Evolutionary conservation across 345 rosid species (phyloP).

Genomic region (Capsella bursapastoris): DNA sequence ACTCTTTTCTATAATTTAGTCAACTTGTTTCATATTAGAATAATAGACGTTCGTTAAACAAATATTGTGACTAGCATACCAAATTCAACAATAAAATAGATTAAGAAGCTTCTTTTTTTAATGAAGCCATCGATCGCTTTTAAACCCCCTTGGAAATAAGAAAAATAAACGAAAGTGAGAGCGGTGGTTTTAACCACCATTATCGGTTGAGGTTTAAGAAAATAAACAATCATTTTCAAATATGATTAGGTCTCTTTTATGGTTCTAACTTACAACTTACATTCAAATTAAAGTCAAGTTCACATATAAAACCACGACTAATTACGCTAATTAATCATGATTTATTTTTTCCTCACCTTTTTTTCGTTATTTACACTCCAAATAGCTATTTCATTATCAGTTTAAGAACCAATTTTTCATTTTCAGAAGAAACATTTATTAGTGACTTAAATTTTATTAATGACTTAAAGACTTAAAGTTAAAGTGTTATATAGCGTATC

Average conservation of each 20-base stretch:
- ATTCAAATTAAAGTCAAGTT: constrained; percentile 43
- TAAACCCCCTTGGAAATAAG: constrained; percentile 1
- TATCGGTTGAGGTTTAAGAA: constrained; percentile 33
- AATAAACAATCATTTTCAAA: constrained; percentile 38
- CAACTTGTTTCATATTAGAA: constrained; percentile 31
- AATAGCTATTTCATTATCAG: constrained; percentile 18
- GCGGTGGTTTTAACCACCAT: constrained; percentile 46
- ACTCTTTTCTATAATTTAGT: constrained; percentile 30
- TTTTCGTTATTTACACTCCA: constrained; percentile 40
- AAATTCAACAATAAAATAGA: constrained; percentile 32
- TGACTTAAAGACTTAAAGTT: no score
- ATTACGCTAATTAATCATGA: constrained; percentile 36
- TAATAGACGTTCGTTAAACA: constrained; percentile 41
- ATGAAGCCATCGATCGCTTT: constrained; percentile 17
- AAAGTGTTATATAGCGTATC: not conserved
- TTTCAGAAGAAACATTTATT: not conserved
- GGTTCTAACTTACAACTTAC: constrained; percentile 47
- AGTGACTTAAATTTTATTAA: not conserved
- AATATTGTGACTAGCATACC: constrained; percentile 34
- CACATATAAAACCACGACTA: constrained; percentile 35
- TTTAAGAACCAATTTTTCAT: not conserved
- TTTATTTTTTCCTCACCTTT: constrained; percentile 19
- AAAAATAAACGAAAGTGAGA: constrained; percentile 38
- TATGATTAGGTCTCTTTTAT: constrained; percentile 45
- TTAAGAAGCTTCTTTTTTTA: constrained; percentile 32